Base-by-base conservation (phyloP, 2,329 filamentous ascomycete genomes). In the Leptoxyphium fumago region DNA sequence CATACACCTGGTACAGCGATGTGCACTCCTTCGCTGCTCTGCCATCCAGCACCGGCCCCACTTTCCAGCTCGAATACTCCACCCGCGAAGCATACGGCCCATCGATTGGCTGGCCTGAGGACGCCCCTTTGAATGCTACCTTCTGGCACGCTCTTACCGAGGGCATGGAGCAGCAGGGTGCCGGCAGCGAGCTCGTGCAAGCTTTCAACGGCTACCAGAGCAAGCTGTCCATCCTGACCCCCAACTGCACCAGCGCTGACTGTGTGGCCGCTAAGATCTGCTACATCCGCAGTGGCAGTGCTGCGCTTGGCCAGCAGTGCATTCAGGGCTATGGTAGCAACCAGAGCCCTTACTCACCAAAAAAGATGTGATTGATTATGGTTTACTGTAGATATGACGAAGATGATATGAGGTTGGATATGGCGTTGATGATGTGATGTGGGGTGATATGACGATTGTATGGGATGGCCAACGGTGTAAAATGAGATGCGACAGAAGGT, bases 71-170 rank as follows among this genome's bases (percentile, higher is more conserved):
- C 43, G 71, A 74, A 46, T 75, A 75, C 51, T 70, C 67, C 1
- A 72, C 71, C 0, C 63, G 72, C 2, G 66, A 72, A 2, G 61
- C 66, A 0, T 75, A 74, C 44, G 68, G 65, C 0, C 49, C 57
- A 2, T 61, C 63, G 0, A 63, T 65, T 2, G 54, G 52, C 2
- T 74, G 71, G 71, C 65, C 69, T 2, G 50, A 46, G 1, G 53
- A 64, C 39, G 72, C 68, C 0, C 74, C 74, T 2, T 56, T 77
- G 32, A 76, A 77, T 47, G 72, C 71, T 0, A 76, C 72, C 0
- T 78, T 76, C 55, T 77, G 74, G 74, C 73, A 77, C 46, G 58
- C 57, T 10, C 69, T 77, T 4, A 77, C 73, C 0, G 72, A 74
- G 50, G 71, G 69, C 1, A 77, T 77, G 72, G 71, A 73, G 53